These are phyloP conservation scores for Debaryomyces coudertii DNA, from an alignment of 1,139 yeast genomes.

Conservation along the genomic window DNA sequence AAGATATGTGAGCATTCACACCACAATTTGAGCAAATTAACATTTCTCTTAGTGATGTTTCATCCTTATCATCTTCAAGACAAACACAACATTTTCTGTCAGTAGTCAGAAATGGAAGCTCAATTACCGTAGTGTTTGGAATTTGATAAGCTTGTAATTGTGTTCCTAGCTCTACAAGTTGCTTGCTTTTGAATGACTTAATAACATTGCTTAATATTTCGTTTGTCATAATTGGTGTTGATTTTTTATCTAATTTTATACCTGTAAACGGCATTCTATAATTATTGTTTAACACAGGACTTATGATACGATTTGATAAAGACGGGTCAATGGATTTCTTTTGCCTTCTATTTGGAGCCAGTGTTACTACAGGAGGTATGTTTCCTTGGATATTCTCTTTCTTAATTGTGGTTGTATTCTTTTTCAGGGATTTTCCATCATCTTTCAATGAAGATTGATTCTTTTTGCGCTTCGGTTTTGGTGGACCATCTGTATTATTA, in stretches of 20 bases:
- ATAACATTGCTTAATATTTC: constrained; percentile 17
- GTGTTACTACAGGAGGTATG: not conserved
- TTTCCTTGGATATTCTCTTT: constrained; percentile 86
- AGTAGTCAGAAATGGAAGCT: constrained; percentile 27
- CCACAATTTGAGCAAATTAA: constrained; percentile 72
- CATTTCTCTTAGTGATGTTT: constrained; percentile 30
- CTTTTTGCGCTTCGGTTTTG: constrained; percentile 10
- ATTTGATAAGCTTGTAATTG: constrained; percentile 25
- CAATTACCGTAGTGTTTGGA: constrained; percentile 24
- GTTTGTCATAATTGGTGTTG: constrained; percentile 16
- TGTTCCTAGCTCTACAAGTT: constrained; percentile 27
- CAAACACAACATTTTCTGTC: constrained; percentile 60
- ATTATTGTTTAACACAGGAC: constrained; percentile 23
- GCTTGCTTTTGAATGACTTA: constrained; percentile 22
- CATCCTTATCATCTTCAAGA: constrained; percentile 37
- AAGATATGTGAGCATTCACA: constrained; percentile 66
- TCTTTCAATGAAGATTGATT: not conserved
- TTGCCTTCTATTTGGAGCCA: constrained; percentile 10
- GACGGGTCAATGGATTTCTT: constrained; percentile 10
- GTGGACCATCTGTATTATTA: not conserved
- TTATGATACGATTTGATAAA: constrained; percentile 15
- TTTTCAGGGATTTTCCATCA: not conserved
- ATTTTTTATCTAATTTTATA: constrained; percentile 19
- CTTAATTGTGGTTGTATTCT: constrained; percentile 68
- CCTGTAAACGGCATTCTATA: constrained; percentile 15